These are phyloP conservation scores for Chrysoporthe puriensis DNA, from an alignment of 2,329 filamentous ascomycete species.

Conservation along the genomic window DNA sequence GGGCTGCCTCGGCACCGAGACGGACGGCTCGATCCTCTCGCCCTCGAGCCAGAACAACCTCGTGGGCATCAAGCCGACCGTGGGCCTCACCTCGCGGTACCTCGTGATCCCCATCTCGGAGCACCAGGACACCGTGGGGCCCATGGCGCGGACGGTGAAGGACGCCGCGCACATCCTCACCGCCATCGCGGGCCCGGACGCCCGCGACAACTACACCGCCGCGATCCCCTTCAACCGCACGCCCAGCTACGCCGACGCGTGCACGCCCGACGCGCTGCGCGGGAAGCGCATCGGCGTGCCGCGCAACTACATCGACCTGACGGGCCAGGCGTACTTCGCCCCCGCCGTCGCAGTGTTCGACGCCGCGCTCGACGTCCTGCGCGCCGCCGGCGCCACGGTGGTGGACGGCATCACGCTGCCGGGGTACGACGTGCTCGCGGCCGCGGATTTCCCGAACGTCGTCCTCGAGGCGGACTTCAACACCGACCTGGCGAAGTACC, in stretches of 20 bases:
- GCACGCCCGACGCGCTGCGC: slow-evolving; percentile 53
- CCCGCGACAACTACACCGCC: slow-evolving; percentile 67
- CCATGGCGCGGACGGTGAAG: slow-evolving; percentile 37
- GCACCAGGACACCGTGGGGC: slow-evolving; percentile 66
- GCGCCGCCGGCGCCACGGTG: slow-evolving; percentile 60
- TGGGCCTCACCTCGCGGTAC: slow-evolving; percentile 63
- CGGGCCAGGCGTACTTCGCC: slow-evolving; percentile 37
- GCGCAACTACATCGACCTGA: slow-evolving; percentile 55
- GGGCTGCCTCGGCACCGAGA: slow-evolving; percentile 38
- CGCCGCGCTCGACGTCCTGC: slow-evolving; percentile 54
- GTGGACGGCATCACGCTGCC: slow-evolving; percentile 58
- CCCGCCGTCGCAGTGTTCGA: slow-evolving; percentile 56
- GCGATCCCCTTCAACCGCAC: slow-evolving; percentile 56
- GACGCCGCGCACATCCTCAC: slow-evolving; percentile 67
- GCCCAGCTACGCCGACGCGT: slow-evolving; percentile 65
- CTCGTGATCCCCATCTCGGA: slow-evolving; percentile 66
- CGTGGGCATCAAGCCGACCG: slow-evolving; percentile 59
- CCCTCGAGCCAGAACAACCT: slow-evolving; percentile 19
- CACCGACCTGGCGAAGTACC: slow-evolving; percentile 56
- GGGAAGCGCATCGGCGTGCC: slow-evolving; percentile 68
- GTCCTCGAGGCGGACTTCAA: slow-evolving; percentile 63
- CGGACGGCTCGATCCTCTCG: slow-evolving; percentile 19
- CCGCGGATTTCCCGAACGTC: slow-evolving; percentile 38
- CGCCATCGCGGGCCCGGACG: slow-evolving; percentile 57
- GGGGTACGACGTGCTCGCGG: slow-evolving; percentile 47